Base-by-base conservation (phyloP, 2,329 filamentous ascomycete genomes). In the Cladorrhinum sp. region DNA sequence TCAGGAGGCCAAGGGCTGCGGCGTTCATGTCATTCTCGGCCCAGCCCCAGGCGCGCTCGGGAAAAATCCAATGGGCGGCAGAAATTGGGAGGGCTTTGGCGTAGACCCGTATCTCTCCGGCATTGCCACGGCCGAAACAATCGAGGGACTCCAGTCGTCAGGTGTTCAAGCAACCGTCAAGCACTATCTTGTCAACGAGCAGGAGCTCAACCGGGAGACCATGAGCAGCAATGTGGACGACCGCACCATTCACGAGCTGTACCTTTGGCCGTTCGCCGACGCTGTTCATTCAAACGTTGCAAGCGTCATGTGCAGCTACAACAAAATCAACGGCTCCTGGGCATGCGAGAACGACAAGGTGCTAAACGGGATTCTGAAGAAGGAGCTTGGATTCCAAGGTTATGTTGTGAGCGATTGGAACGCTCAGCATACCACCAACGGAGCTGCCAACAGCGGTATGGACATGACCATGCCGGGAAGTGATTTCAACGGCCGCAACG, bases 61-160 rank as follows among this genome's bases (percentile, higher is more conserved):
- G 7, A 85, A 90, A 68, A 83, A 87, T 68, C 87, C 90, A 1
- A 79, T 83, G 52, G 91, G 86, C 29, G 91, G 91, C 0, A 80
- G 91, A 38, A 92, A 91, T 70, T 96, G 91, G 91, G 91, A 95
- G 72, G 90, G 87, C 0, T 95, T 93, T 70, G 88, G 89, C 0
- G 80, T 87, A 1, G 91, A 96, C 70, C 90, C 91, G 0, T 91
- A 93, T 56, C 79, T 95, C 0, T 63, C 85, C 20, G 88, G 86
- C 18, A 77, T 88, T 64, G 84, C 81, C 9, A 83, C 86, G 70
- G 78, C 78, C 16, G 81, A 86, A 71, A 88, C 86, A 0, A 79
- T 90, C 58, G 76, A 81, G 64, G 88, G 79, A 0, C 79, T 85
- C 72, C 82, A 85, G 71, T 68, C 71, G 36, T 75, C 73, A 4